These are phyloP conservation scores for Pleodorina starrii DNA, from an alignment of 139 green algal species.

Conservation along the genomic window DNA sequence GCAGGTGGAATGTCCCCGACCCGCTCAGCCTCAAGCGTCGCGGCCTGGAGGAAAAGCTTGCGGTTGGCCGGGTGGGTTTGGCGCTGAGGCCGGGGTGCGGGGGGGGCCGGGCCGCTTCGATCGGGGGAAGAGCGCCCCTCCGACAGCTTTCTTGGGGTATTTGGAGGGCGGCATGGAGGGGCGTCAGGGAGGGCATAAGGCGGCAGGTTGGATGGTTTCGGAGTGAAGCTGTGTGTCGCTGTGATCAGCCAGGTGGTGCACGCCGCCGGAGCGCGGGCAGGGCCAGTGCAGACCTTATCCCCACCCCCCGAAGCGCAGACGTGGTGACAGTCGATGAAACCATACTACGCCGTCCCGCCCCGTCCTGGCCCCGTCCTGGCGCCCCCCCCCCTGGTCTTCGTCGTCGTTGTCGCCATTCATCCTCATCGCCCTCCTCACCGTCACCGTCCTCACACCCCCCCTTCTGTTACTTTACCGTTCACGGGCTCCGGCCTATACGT, in stretches of 20 bases:
- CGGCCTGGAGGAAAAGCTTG: neutral
- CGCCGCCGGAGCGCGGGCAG: no score
- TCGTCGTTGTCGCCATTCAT: neutral
- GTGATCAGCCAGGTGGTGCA: no score
- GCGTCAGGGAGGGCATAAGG: neutral
- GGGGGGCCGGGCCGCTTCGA: no score
- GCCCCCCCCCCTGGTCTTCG: neutral
- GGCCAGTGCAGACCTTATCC: no score
- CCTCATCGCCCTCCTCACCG: neutral
- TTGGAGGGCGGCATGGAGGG: neutral
- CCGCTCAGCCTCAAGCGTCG: neutral
- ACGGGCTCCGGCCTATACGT: no score
- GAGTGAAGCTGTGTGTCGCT: neutral
- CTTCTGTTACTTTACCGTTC: no score
- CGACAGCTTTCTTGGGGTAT: neutral
- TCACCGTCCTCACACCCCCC: neutral
- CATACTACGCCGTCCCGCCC: no score
- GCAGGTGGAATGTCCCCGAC: conserved; percentile 20
- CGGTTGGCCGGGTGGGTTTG: neutral
- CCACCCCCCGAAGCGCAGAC: no score
- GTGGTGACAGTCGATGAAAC: no score
- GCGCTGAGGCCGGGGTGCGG: neutral
- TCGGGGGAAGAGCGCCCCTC: no score
- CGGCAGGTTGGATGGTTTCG: neutral
- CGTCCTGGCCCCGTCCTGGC: neutral